phyloP scores from a whole-genome alignment of 352 stramenopile genomes.

The Phytophthora kernoviae region DNA sequence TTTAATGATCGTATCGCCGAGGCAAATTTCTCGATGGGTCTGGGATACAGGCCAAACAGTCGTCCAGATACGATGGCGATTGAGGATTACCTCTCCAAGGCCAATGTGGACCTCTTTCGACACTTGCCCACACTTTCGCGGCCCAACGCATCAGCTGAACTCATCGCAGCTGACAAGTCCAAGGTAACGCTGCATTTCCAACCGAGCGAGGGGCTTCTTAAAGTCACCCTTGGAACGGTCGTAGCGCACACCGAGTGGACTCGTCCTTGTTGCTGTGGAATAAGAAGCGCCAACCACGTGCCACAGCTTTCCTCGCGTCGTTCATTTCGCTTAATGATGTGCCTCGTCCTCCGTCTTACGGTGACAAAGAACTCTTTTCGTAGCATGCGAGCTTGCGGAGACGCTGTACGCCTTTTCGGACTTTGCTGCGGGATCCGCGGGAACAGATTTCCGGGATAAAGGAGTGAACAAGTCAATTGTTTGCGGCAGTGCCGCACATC shows the following conservation, averaged over 20 bases:
- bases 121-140: constrained; percentile 22
- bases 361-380: constrained; percentile 56
- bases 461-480: constrained; percentile 37
- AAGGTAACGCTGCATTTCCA: constrained; percentile 31
- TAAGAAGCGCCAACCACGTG: constrained; percentile 44
- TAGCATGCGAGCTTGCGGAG: constrained; percentile 51
- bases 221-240: constrained; percentile 41
- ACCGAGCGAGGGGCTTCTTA: constrained; percentile 29
- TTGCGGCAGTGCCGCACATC: constrained; percentile 55
- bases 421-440: constrained; percentile 45
- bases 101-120: constrained; percentile 27
- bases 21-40: constrained; percentile 31
- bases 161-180: constrained; percentile 32
- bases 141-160: constrained; percentile 20
- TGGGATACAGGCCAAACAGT: constrained; percentile 24
- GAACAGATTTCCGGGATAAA: constrained; percentile 29
- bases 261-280: constrained; percentile 56
- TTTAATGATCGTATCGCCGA: constrained; percentile 67
- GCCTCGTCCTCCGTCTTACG: constrained; percentile 39
- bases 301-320: constrained; percentile 44
- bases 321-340: constrained; percentile 39
- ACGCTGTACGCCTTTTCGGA: constrained; percentile 44
- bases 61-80: constrained; percentile 38
- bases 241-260: constrained; percentile 42
- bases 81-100: constrained; percentile 37